Evolutionary conservation across 2,329 filamentous ascomycete species (phyloP), one percentile per base, ranked within the genome.

Genomic region (Parafenestella ontariensis): DNA sequence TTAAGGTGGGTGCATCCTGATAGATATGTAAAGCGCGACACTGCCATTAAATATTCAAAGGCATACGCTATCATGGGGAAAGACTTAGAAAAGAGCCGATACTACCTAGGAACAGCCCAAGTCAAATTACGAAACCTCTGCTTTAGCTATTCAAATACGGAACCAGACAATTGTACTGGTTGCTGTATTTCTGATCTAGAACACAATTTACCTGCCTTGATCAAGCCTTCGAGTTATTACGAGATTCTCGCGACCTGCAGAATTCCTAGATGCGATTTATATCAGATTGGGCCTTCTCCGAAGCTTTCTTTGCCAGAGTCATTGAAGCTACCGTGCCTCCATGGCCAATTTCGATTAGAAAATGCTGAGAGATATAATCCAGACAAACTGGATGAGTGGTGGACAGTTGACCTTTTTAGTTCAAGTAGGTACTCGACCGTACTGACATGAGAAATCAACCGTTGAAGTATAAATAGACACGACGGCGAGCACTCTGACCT

Each of bases 261-360:
- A n/a, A n/a, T n/a, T n/a, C n/a, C n/a, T n/a, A n/a, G n/a, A n/a
- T n/a, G n/a, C n/a, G n/a, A n/a, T n/a, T n/a, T n/a, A n/a, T 50
- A 59, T 49, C 2, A 37, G 23, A 43, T 62, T 6, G 20, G 53
- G 34, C 15, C n/a, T 36, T 31, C 36, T 39, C 50, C 23, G 13
- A 54, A 13, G 20, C 52, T 62, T 34, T 2, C 5, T 41, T 47
- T 62, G n/a, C 43, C 20, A 7, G 21, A 24, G 11, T 23, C 6
- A 37, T 5, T 59, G 23, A 2, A 57, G 39, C 33, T 62, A 40
- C 48, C 10, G 41, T 62, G 18, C 31, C 43, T 62, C 24, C 18
- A 62, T 15, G n/a, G 59, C 42, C 13, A 33, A 20, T 62, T 52
- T 45, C 4, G 24, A 28, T 44, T 62, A 37, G 53, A 62, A 26